These are phyloP conservation scores for Glycine soja DNA, from an alignment of 306 rosid species.

Conservation along the genomic window DNA sequence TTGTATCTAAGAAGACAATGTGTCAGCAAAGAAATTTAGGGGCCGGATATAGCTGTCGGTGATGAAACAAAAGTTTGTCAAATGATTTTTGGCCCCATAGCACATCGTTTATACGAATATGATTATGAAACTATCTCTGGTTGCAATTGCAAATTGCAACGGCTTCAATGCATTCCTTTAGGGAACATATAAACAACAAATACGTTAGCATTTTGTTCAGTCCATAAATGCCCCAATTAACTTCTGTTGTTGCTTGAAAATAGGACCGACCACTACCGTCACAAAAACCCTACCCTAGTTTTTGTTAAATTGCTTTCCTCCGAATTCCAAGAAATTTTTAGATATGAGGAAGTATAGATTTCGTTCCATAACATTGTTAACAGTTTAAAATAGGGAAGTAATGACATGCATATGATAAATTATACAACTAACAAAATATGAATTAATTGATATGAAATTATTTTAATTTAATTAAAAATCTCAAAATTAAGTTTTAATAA, in stretches of 20 bases:
- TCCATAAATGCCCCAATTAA: background rate
- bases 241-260: conserved; percentile 19
- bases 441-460: too few species aligned
- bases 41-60: conserved; percentile 48
- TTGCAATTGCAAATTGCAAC: background rate
- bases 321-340: background rate
- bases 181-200: background rate
- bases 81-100: conserved; percentile 35
- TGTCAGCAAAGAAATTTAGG: conserved; percentile 37
- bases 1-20: background rate
- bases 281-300: background rate
- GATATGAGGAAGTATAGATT: too few species aligned
- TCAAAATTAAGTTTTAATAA: too few species aligned
- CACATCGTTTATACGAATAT: background rate
- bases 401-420: too few species aligned
- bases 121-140: background rate
- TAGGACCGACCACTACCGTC: conserved; percentile 24
- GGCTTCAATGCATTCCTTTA: background rate
- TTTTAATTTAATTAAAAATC: too few species aligned
- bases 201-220: too few species aligned
- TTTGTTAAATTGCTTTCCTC: background rate
- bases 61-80: conserved; percentile 33
- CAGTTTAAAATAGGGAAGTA: background rate
- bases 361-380: background rate
- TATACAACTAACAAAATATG: too few species aligned